Evolutionary conservation across 805 yeast genomes (phyloP).

Genomic region (Suhomyces kilbournensis): DNA sequence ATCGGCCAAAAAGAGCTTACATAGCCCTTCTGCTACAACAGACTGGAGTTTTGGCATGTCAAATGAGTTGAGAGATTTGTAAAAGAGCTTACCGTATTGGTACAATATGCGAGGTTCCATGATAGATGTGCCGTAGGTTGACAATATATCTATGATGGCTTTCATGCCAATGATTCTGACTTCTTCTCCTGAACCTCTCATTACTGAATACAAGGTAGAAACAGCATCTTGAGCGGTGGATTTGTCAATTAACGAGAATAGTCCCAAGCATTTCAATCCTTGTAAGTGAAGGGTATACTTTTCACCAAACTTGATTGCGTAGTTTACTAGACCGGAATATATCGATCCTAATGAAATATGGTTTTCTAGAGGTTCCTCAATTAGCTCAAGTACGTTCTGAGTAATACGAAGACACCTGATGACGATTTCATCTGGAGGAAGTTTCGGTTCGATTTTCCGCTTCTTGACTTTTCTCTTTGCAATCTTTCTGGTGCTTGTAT

Average conservation of each 20-base stretch:
- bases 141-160: constrained; percentile 72
- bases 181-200: constrained; percentile 64
- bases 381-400: constrained; percentile 64
- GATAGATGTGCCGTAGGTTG: constrained; percentile 70
- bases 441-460: constrained; percentile 37
- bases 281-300: constrained; percentile 53
- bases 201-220: constrained; percentile 64
- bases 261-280: constrained; percentile 74
- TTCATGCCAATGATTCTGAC: constrained; percentile 62
- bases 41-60: constrained; percentile 69
- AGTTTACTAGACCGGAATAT: constrained; percentile 72
- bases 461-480: constrained; percentile 28
- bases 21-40: constrained; percentile 79
- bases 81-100: constrained; percentile 45
- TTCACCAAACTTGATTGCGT: constrained; percentile 56
- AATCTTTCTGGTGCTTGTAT: constrained; percentile 23
- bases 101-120: constrained; percentile 43
- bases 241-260: constrained; percentile 70
- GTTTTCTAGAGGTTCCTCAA: constrained; percentile 60
- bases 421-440: constrained; percentile 46
- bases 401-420: constrained; percentile 67
- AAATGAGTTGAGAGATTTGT: constrained; percentile 56
- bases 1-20: constrained; percentile 78
- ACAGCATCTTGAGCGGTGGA: constrained; percentile 45
- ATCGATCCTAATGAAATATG: constrained; percentile 67